Conservation (phyloP, 768 basidiomycete genomes). For the Neoboletus magnificus region DNA sequence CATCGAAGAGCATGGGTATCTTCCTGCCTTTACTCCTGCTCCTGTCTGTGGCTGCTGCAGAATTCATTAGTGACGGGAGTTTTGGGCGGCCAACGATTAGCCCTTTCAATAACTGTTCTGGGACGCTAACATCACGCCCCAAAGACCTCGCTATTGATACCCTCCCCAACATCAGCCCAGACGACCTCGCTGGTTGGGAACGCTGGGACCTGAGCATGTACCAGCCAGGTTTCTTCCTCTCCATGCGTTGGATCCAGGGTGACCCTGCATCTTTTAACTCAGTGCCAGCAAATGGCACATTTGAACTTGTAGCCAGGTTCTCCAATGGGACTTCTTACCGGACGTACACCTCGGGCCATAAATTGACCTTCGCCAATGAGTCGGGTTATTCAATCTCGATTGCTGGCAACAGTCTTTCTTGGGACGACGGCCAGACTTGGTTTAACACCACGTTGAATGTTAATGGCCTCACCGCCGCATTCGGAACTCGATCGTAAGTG, state of each 20-base stretch:
- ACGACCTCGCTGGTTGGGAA: slow-evolving; percentile 2
- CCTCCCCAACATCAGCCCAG: slow-evolving; percentile 11
- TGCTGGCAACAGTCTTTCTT: slow-evolving; percentile 9
- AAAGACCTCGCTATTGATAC: slow-evolving; percentile 9
- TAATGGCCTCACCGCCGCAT: slow-evolving; percentile 2
- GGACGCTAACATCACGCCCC: slow-evolving; percentile 1
- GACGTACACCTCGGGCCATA: slow-evolving; percentile 1
- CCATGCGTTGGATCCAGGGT: slow-evolving; percentile 13
- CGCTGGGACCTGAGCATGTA: slow-evolving; percentile 11
- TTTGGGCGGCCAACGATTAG: slow-evolving; percentile 1
- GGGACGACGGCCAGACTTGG: slow-evolving; percentile 14
- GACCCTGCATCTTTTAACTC: slow-evolving; percentile 1
- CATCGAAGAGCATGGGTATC: neutral
- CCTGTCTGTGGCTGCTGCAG: neutral
- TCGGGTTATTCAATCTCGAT: slow-evolving; percentile 12
- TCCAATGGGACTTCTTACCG: slow-evolving; percentile 4
- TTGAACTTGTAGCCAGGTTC: slow-evolving; percentile 11
- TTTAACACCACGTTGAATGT: slow-evolving; percentile 10
- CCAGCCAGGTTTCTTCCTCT: slow-evolving; percentile 10
- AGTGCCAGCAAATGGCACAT: neutral
- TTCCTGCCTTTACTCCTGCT: neutral
- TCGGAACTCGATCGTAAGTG: slow-evolving; percentile 8
- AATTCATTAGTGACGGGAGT: neutral
- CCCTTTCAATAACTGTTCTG: slow-evolving; percentile 17
- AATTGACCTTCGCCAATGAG: slow-evolving; percentile 7